Base-by-base conservation (phyloP, 805 yeast species). In the Pichia phayaonensis region DNA sequence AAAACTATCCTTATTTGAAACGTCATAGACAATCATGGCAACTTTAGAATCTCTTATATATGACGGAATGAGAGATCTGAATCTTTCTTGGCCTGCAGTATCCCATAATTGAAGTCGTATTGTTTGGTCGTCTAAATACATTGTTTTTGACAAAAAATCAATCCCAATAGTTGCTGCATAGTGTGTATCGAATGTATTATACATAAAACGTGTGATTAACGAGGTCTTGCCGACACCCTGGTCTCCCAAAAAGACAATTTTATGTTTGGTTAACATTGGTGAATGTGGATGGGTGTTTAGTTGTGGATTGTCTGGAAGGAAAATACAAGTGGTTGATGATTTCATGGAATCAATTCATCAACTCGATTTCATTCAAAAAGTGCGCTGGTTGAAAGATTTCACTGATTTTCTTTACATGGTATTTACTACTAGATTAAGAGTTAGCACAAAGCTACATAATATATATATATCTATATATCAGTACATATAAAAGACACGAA, bases 141-240 rank as follows among this genome's bases (percentile, higher is more conserved):
- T 88, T 5, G 97, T 90, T 65, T 72, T 92, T 40, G 95, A 86
- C 57, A 94, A 77, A 63, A 94, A 94, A 66, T 94, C 98, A 55
- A 94, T 94, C 24, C 99, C 99, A 49, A 94, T 90, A 0, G 99
- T 92, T 18, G 99, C 98, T 0, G 89, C 89, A 65, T 94, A 94
- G 64, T 90, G 96, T 39, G 94, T 92, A 67, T 92, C 97, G 67
- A 92, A 92, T 20, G 96, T 86, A 65, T 94, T 98, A 66, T 92
- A 92, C 98, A 92, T 92, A 72, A 94, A 92, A 57, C 98, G 75
- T n/a, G 98, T 90, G 58, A 92, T 88, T 54, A 92, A 76, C 2
- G 98, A 92, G 6, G 99, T 92, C 66, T 92, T 92, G 41, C 99
- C 99, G 40, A 92, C 98, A 62, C 94, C 88, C 67, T 89, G 96